These are phyloP conservation scores for Porcisia deanei DNA, from an alignment of 208 protist genomes.

Conservation along the genomic window DNA sequence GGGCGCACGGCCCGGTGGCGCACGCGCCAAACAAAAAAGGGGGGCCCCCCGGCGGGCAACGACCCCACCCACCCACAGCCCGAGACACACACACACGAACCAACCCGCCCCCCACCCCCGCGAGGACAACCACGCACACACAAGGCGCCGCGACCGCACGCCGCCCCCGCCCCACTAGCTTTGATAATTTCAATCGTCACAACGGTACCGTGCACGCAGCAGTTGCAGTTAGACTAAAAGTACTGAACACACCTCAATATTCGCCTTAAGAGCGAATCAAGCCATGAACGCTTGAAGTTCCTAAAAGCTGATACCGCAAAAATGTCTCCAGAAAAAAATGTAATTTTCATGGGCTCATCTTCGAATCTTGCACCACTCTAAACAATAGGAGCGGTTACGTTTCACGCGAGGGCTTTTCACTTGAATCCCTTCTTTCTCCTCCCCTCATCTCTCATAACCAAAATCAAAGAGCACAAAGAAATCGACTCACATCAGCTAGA, in stretches of 20 bases:
- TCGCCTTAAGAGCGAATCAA: too few relatives aligned
- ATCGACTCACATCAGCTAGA: background rate
- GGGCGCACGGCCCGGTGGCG: too few relatives aligned
- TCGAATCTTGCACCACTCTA: background rate
- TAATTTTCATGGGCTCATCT: background rate
- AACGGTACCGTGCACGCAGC: background rate
- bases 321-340: background rate
- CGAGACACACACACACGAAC: too few relatives aligned
- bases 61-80: too few relatives aligned
- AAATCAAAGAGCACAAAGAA: background rate
- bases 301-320: background rate
- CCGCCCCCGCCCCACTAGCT: background rate
- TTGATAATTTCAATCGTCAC: too few relatives aligned
- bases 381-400: background rate
- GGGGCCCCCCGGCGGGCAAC: too few relatives aligned
- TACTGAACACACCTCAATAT: background rate
- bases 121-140: too few relatives aligned
- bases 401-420: background rate
- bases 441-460: background rate
- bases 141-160: background rate
- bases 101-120: too few relatives aligned
- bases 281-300: background rate
- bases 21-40: too few relatives aligned
- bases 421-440: background rate
- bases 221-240: background rate